These are phyloP conservation scores for Rhizoctonia solani DNA, from an alignment of 1,284 basidiomycete genomes.

Conservation along the genomic window DNA sequence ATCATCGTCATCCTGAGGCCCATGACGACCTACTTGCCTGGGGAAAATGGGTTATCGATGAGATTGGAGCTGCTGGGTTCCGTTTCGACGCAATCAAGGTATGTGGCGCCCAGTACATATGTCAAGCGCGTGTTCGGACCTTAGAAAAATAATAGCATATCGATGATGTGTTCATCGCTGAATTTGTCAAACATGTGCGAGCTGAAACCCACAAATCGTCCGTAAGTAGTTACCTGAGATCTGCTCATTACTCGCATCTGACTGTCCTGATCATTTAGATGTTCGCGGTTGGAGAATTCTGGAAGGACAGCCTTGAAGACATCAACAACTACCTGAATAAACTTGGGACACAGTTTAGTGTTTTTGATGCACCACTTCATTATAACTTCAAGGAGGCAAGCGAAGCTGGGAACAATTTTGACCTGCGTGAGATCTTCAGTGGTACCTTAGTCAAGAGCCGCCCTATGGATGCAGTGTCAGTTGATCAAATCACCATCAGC, in stretches of 20 bases:
- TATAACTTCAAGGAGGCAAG: conserved; percentile 60
- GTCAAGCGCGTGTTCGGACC: not conserved
- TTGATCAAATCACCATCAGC: not conserved
- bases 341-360: conserved; percentile 51
- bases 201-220: conserved; percentile 48
- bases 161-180: conserved; percentile 51
- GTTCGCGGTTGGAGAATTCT: conserved; percentile 59
- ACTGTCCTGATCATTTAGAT: conserved; percentile 40
- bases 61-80: conserved; percentile 56
- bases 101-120: not conserved
- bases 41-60: conserved; percentile 58
- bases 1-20: conserved; percentile 58
- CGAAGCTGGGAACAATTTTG: conserved; percentile 52
- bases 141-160: conserved; percentile 45
- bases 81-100: conserved; percentile 56
- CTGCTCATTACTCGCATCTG: not conserved
- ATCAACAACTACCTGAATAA: conserved; percentile 51
- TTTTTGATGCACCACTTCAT: conserved; percentile 60
- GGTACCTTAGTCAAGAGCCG: conserved; percentile 56
- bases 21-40: conserved; percentile 51
- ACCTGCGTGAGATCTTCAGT: conserved; percentile 59
- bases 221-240: not conserved
- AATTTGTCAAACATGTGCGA: conserved; percentile 58
- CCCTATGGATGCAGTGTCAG: conserved; percentile 60
- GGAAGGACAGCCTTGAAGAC: conserved; percentile 52